Percentiles rank a stretch among this genome's conserved stretches.
These are phyloP conservation scores for Asclepias syriaca DNA, from an alignment of 257 asterid genomes.

Conservation along the genomic window DNA sequence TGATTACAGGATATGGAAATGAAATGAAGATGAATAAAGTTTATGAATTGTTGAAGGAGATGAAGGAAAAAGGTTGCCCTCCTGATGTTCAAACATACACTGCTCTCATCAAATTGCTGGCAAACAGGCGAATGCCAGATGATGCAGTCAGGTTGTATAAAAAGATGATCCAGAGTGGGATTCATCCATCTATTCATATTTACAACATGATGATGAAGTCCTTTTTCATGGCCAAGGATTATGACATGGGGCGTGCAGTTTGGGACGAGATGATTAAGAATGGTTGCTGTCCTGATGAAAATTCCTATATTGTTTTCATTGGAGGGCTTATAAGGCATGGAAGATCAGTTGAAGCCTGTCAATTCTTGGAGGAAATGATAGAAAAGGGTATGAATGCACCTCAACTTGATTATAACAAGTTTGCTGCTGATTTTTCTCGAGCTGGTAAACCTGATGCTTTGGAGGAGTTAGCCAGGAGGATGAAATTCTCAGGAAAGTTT, in stretches of 20 bases:
- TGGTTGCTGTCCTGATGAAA: constrained; percentile 90
- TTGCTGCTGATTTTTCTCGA: constrained; percentile 50
- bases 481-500: constrained; percentile 52
- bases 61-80: constrained; percentile 63
- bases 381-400: constrained; percentile 88
- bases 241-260: constrained; percentile 57
- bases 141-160: constrained; percentile 77
- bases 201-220: constrained; percentile 86
- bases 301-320: constrained; percentile 57
- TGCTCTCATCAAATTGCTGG: constrained; percentile 76
- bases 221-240: constrained; percentile 45
- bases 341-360: constrained; percentile 57
- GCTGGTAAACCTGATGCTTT: constrained; percentile 44
- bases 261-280: constrained; percentile 89
- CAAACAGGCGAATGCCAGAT: constrained; percentile 54
- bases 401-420: constrained; percentile 55
- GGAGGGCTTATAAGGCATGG: constrained; percentile 79
- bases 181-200: constrained; percentile 66
- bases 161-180: constrained; percentile 53
- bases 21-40: constrained; percentile 63
- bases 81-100: constrained; percentile 71
- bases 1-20: constrained; percentile 73
- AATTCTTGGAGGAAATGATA: constrained; percentile 75
- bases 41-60: constrained; percentile 51
- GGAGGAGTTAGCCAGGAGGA: constrained; percentile 55